phyloP scores from a whole-genome alignment of 2,329 filamentous ascomycete species.

The Stemphylium beticola region DNA sequence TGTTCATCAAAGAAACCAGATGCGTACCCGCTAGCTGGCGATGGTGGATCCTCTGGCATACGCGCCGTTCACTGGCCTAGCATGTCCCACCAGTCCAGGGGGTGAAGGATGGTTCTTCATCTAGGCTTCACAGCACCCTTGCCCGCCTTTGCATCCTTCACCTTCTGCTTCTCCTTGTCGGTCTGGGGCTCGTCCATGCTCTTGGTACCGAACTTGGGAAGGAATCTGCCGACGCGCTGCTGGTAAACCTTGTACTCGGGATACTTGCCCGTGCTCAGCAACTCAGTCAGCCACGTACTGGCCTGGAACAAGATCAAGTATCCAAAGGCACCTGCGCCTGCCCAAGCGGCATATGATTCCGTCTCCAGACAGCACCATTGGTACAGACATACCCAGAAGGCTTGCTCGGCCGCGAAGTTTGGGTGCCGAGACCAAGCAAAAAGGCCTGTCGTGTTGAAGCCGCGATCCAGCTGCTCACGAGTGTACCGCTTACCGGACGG shows the following conservation, averaged over 20 bases:
- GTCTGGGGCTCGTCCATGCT: constrained; percentile 38
- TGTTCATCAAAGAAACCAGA: no score
- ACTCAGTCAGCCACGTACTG: constrained; percentile 87
- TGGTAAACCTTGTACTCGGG: constrained; percentile 87
- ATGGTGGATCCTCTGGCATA: no score
- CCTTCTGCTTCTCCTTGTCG: constrained; percentile 29
- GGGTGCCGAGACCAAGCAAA: constrained; percentile 91
- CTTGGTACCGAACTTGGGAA: constrained; percentile 63
- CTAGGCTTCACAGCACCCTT: constrained; percentile 24
- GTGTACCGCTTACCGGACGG: constrained; percentile 66
- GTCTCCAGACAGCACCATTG: constrained; percentile 83
- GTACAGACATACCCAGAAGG: constrained; percentile 87
- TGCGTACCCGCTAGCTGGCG: no score
- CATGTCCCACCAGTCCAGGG: no score
- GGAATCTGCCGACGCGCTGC: constrained; percentile 78
- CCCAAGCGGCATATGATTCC: constrained; percentile 77
- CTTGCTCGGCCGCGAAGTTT: constrained; percentile 92
- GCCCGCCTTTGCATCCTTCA: constrained; percentile 26
- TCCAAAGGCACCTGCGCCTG: constrained; percentile 69
- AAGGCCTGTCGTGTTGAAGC: constrained; percentile 83
- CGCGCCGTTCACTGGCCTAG: no score
- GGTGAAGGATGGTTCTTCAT: background rate
- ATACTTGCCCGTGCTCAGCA: constrained; percentile 82
- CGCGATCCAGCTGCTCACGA: constrained; percentile 82
- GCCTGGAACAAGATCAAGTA: constrained; percentile 86